These are phyloP conservation scores for Eragrostis curvula DNA, from an alignment of 176 grass and related monocot species.

Conservation along the genomic window DNA sequence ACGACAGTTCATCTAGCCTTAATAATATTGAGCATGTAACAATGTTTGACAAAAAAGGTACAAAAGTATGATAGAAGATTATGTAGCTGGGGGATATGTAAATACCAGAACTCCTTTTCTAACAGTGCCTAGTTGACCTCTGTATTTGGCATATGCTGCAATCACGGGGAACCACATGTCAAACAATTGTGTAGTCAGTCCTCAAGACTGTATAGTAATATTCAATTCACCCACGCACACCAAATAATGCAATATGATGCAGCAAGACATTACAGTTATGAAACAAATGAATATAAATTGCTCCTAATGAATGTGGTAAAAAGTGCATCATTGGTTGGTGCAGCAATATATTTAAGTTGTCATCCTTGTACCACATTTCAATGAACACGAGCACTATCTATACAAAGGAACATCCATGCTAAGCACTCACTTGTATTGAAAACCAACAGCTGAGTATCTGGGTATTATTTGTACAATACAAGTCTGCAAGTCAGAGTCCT, in stretches of 20 bases:
- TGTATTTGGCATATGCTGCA: constrained; percentile 98
- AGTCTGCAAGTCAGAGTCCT: background rate
- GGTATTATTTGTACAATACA: constrained; percentile 3
- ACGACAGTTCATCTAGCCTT: constrained; percentile 12
- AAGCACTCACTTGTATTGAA: constrained; percentile 7
- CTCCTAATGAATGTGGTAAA: background rate
- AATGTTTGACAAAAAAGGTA: background rate
- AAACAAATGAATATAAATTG: background rate
- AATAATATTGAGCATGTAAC: constrained; percentile 26
- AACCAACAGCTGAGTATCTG: background rate
- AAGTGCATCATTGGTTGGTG: background rate
- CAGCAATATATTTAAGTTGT: too few species aligned
- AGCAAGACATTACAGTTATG: background rate
- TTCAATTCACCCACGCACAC: background rate
- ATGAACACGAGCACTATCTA: background rate
- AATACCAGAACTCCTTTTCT: constrained; percentile 98
- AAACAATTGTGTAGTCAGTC: constrained; percentile 33
- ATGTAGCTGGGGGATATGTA: constrained; percentile 34
- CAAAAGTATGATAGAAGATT: constrained; percentile 8
- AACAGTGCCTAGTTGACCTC: constrained; percentile 86
- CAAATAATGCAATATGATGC: background rate
- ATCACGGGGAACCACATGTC: constrained; percentile 30
- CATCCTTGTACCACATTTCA: too few species aligned
- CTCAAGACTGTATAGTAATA: constrained; percentile 8
- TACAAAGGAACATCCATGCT: background rate